Evolutionary conservation across 2,329 filamentous ascomycete species (phyloP).

Genomic region (Aureobasidium vineae): DNA sequence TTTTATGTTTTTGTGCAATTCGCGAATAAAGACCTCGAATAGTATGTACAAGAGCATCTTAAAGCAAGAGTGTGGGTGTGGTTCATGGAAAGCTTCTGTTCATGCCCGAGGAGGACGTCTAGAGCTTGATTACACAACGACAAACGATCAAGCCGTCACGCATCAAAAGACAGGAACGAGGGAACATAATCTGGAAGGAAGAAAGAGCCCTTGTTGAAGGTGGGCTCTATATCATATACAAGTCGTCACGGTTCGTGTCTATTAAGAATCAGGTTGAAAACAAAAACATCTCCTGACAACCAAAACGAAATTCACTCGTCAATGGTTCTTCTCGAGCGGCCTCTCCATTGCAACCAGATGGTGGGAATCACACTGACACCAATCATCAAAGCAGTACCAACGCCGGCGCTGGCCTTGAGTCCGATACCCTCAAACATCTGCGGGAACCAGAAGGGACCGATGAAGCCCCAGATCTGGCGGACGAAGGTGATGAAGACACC

Average conservation of each 20-base stretch:
- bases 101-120: no score
- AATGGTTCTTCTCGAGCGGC: constrained; percentile 19
- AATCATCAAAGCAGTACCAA: constrained; percentile 42
- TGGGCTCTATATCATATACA: background rate
- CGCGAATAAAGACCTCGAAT: no score
- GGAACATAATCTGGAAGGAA: background rate
- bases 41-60: background rate
- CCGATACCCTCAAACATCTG: constrained; percentile 41
- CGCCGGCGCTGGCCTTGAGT: constrained; percentile 38
- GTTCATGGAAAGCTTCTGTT: background rate
- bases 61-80: background rate
- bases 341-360: constrained; percentile 36
- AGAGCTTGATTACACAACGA: no score
- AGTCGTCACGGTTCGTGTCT: constrained; percentile 8
- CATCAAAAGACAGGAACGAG: background rate
- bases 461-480: constrained; percentile 55
- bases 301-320: background rate
- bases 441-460: constrained; percentile 44
- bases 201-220: constrained; percentile 9
- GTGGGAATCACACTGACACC: constrained; percentile 38
- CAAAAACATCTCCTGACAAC: background rate
- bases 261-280: constrained; percentile 13
- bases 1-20: background rate
- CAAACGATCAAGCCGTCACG: background rate
- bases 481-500: constrained; percentile 60